A percentile compares a stretch with the other conserved stretches of the same genome.
phyloP scores from a whole-genome alignment of 768 basidiomycete species.

The Chalciporus sphaerocephalus region DNA sequence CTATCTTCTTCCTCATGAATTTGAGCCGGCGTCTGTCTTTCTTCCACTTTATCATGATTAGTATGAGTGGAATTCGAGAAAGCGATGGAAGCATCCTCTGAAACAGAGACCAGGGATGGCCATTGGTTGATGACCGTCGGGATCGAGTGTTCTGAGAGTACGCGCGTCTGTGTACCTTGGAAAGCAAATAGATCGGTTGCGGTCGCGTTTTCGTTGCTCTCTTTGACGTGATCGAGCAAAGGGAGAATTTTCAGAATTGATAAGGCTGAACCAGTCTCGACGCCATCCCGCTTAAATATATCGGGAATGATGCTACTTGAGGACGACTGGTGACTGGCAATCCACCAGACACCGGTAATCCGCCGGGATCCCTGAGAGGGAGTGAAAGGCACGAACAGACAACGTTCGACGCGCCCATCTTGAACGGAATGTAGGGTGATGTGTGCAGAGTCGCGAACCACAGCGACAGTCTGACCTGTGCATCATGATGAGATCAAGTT shows the following conservation, averaged over 20 bases:
- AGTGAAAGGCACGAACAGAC: constrained; percentile 35
- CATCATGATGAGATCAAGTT: constrained; percentile 4
- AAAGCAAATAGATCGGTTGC: constrained; percentile 80
- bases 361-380: constrained; percentile 14
- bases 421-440: constrained; percentile 75
- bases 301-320: constrained; percentile 55
- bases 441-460: constrained; percentile 63
- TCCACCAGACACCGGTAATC: constrained; percentile 72
- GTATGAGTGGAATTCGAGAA: constrained; percentile 36
- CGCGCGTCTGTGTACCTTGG: constrained; percentile 59
- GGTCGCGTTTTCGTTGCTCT: constrained; percentile 60
- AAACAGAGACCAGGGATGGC: constrained; percentile 60
- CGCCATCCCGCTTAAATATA: constrained; percentile 63
- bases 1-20: constrained; percentile 54
- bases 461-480: constrained; percentile 65
- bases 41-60: constrained; percentile 22
- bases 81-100: constrained; percentile 57
- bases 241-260: constrained; percentile 67
- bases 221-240: constrained; percentile 64
- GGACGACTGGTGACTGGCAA: constrained; percentile 43
- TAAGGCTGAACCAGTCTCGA: constrained; percentile 75
- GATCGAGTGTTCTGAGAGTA: constrained; percentile 38
- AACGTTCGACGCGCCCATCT: constrained; percentile 58
- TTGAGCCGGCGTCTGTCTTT: constrained; percentile 23
- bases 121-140: constrained; percentile 64